Base-by-base conservation (phyloP, 768 basidiomycete species). In the Termitomyces sp. region DNA sequence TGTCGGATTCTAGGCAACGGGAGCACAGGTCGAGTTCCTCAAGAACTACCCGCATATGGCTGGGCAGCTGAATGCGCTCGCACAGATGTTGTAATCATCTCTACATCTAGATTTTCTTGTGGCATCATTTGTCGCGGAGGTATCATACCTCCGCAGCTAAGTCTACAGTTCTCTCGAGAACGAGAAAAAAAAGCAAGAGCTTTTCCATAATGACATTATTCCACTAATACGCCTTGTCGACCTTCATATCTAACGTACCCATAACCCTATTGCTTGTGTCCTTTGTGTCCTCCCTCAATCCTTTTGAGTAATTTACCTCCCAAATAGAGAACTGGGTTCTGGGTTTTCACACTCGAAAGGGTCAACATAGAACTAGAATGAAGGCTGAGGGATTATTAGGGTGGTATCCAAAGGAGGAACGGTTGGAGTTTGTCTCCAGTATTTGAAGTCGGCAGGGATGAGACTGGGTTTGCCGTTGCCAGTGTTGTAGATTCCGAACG, bases 1-100 rank as follows among this genome's bases (percentile, higher is more conserved):
- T 16, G 23, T 25, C 11, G 10, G 23, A 15, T 59, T 45, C 54
- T 68, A 94, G 85, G 94, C 94, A 11, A 88, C 91, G 41, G 76
- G 77, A 53, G 82, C 93, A 7, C 95, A 97, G 69, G 72, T 89
- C 52, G 80, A 91, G 62, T 97, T 97, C 71, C 76, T 88, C 67
- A 77, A 83, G 66, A 85, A 83, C 61, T 97, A 93, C 65, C 94
- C 94, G 0, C 80, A 86, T 52, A 84, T 88, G 82, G 90, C 88
- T n/a, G 77, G 75, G n/a, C 80, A 88, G 70, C 70, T 91, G 39
- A 73, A 60, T 54, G 67, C 71, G 40, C 73, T 79, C 47, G 76
- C 77, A 9, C 66, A 68, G 52, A 63, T 61, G 16, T 54, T 71
- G 50, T 60, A 43, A 47, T 29, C 22, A 25, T 48, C 38, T 25